phyloP scores from a whole-genome alignment of 2,329 filamentous ascomycete genomes.

The Xylariaceae sp. region DNA sequence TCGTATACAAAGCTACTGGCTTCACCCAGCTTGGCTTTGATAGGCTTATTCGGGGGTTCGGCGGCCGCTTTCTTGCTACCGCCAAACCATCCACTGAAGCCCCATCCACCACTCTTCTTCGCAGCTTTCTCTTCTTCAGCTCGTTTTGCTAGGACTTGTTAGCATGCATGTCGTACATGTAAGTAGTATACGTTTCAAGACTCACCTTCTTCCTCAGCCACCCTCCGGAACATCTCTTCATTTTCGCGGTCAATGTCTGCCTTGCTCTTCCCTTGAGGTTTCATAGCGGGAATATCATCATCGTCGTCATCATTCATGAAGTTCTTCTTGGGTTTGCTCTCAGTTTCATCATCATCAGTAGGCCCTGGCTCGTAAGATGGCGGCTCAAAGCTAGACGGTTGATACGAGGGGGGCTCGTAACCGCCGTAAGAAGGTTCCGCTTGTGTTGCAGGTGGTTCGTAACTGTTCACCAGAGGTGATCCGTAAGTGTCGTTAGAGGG shows the following conservation, averaged over 20 bases:
- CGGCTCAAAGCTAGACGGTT: conserved; percentile 54
- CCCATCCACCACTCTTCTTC: conserved; percentile 70
- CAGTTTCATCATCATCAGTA: conserved; percentile 40
- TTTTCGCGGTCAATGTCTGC: conserved; percentile 71
- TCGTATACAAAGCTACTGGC: conserved; percentile 92
- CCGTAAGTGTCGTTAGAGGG: conserved; percentile 49
- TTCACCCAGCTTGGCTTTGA: conserved; percentile 90
- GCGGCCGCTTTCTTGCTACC: conserved; percentile 60
- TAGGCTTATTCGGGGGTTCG: conserved; percentile 56
- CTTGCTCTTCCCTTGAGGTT: conserved; percentile 54
- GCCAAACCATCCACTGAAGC: conserved; percentile 79
- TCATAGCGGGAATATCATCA: conserved; percentile 54
- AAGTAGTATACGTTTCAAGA: conserved; percentile 1
- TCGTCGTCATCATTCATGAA: conserved; percentile 75
- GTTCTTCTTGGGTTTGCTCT: conserved; percentile 61
- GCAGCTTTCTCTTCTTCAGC: conserved; percentile 46
- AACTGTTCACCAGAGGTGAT: conserved; percentile 38
- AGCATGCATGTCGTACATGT: conserved; percentile 11
- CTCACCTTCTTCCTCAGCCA: conserved; percentile 70
- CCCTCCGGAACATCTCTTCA: conserved; percentile 78
- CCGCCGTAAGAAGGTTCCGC: conserved; percentile 33
- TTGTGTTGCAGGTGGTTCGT: conserved; percentile 29
- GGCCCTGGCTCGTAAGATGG: conserved; percentile 52
- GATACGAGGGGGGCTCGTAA: conserved; percentile 59
- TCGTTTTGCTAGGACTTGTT: conserved; percentile 50